These are phyloP conservation scores for Verticillium albo-atrum DNA, from an alignment of 2,329 filamentous ascomycete genomes.

Conservation along the genomic window DNA sequence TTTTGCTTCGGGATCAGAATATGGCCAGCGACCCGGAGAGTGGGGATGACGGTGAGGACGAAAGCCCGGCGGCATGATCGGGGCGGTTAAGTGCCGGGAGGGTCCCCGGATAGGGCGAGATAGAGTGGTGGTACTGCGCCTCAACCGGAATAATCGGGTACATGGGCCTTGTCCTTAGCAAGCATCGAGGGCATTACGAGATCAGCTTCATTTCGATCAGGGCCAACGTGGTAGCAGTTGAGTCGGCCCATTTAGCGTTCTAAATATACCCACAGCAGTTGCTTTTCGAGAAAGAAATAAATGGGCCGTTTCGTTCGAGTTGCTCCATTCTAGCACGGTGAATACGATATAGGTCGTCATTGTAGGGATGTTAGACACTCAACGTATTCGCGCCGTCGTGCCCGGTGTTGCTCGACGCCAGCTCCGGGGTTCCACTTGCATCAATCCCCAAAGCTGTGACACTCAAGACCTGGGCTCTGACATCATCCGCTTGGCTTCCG, in stretches of 20 bases:
- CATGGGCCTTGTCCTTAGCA: background rate
- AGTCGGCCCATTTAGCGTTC: background rate
- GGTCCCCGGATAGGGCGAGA: background rate
- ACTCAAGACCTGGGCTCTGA: background rate
- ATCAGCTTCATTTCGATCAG: background rate
- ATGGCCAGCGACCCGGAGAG: constrained; percentile 37
- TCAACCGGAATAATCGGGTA: background rate
- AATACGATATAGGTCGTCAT: background rate
- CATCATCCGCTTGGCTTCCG: background rate
- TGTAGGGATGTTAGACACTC: background rate
- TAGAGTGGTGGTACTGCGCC: background rate
- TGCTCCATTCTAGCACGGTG: too few relatives aligned
- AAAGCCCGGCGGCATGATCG: constrained; percentile 1
- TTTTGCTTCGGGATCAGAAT: constrained; percentile 40
- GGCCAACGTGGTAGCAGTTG: background rate
- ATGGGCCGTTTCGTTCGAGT: background rate
- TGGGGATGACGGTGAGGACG: background rate
- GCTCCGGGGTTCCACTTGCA: background rate
- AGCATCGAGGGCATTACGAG: background rate
- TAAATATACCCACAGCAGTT: background rate
- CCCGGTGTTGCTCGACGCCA: background rate
- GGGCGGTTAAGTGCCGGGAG: background rate
- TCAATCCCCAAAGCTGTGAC: background rate
- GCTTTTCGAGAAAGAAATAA: background rate
- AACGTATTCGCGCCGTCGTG: background rate